Evolutionary conservation across 345 rosid genomes (phyloP), one percentile per base, ranked within the genome.

Genomic region (Corchorus capsularis): DNA sequence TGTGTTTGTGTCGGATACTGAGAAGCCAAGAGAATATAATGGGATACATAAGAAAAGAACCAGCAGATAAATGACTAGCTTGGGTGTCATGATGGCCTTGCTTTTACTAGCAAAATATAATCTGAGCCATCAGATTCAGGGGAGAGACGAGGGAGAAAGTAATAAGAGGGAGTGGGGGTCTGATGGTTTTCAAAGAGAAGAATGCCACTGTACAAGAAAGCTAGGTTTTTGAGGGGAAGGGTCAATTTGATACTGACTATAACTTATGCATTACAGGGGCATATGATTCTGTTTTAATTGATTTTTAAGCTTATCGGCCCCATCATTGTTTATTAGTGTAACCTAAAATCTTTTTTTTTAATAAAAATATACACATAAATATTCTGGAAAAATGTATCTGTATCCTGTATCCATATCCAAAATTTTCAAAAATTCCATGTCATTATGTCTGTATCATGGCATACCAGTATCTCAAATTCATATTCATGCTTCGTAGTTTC

Each of bases 1-100:
- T 32, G 46, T 66, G n/a, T 46, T 14, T 14, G 8, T 67, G 37
- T 67, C 22, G n/a, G 71, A 45, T 1, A 46, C 27, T 27, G 27
- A 27, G 27, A 39, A 39, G 43, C 6, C 43, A 39, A 3, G 43
- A 39, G 5, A 39, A 46, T 32, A 22, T 46, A 19, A 54, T 22
- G 39, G 37, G 55, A 47, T 67, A 22, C 6, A 22, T 22, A 66
- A 66, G 54, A 66, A 66, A 66, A 66, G 54, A 66, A 45, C 20
- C 35, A 13, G 69, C 35, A 13, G 69, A 64, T 47, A 64, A 17
- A 66, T 19, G 70, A n/a, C 37, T 66, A 35, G 17, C 54, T 16
- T 66, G 17, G 34, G 27, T 52, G 5, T 19, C 5, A 2, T 53
- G 20, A 66, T 66, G 53, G 34, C 43, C 34, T 62, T 62, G 45